phyloP scores from a whole-genome alignment of 257 asterid species.

The Dorcoceras hygrometricum region DNA sequence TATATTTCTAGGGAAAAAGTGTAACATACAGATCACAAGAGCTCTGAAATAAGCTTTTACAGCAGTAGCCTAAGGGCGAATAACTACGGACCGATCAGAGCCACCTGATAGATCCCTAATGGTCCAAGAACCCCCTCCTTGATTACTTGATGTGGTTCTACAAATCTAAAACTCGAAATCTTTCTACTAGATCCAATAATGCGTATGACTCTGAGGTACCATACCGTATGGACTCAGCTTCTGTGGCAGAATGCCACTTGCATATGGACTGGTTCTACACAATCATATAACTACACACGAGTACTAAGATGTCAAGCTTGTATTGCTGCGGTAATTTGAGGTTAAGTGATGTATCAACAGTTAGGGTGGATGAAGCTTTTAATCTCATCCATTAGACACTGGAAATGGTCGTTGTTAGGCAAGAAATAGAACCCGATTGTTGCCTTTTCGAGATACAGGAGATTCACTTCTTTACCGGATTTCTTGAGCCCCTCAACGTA shows the following conservation, averaged over 20 bases:
- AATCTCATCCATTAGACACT: slow-evolving; percentile 41
- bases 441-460: slow-evolving; percentile 37
- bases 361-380: slow-evolving; percentile 32
- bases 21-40: slow-evolving; percentile 41
- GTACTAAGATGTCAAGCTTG: slow-evolving; percentile 34
- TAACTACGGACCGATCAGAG: slow-evolving; percentile 13
- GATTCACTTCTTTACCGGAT: slow-evolving; percentile 38
- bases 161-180: slow-evolving; percentile 16
- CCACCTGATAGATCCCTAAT: slow-evolving; percentile 5
- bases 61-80: slow-evolving; percentile 18
- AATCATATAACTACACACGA: slow-evolving; percentile 47
- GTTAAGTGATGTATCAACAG: not conserved
- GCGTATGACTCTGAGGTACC: slow-evolving; percentile 17
- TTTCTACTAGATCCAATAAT: slow-evolving; percentile 15
- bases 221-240: slow-evolving; percentile 10
- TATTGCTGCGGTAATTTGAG: slow-evolving; percentile 4
- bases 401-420: slow-evolving; percentile 47
- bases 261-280: slow-evolving; percentile 34
- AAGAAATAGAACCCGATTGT: slow-evolving; percentile 50
- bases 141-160: slow-evolving; percentile 16
- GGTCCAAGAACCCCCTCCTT: slow-evolving; percentile 24
- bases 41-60: slow-evolving; percentile 34
- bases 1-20: slow-evolving; percentile 30
- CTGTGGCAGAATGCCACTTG: slow-evolving; percentile 18
- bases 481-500: slow-evolving; percentile 39